Evolutionary conservation across 371 early-diverging fungal species (phyloP).

Genomic region (Capillidium rhysosporum): DNA sequence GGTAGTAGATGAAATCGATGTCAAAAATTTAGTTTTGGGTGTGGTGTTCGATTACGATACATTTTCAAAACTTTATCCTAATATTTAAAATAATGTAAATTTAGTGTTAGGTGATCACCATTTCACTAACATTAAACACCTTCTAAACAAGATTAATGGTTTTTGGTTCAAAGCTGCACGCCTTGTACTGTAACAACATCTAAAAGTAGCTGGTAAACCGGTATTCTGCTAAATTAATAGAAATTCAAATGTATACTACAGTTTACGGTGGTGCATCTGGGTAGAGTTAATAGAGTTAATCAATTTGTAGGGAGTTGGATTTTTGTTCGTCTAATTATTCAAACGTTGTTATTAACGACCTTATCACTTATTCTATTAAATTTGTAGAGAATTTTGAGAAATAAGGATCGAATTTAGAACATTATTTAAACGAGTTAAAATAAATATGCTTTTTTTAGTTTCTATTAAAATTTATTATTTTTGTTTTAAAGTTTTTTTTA

Average conservation of each 20-base stretch:
- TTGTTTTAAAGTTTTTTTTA: too few species aligned
- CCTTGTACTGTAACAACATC: slow-evolving; percentile 21
- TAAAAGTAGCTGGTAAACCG: slow-evolving; percentile 33
- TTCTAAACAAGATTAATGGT: slow-evolving; percentile 5
- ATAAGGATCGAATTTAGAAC: too few species aligned
- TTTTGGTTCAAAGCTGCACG: neutral
- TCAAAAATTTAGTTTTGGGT: slow-evolving; percentile 43
- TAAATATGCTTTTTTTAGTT: too few species aligned
- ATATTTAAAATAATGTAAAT: slow-evolving; percentile 23
- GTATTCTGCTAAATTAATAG: slow-evolving; percentile 26
- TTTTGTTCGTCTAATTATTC: slow-evolving; percentile 62
- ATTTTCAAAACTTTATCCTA: slow-evolving; percentile 18
- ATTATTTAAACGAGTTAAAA: too few species aligned
- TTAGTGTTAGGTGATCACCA: slow-evolving; percentile 83
- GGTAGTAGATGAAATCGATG: slow-evolving; percentile 8
- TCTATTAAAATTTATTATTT: too few species aligned
- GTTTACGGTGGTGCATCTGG: slow-evolving; percentile 61
- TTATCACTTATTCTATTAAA: slow-evolving; percentile 47
- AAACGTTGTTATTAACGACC: slow-evolving; percentile 78
- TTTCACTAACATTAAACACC: slow-evolving; percentile 17
- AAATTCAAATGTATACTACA: slow-evolving; percentile 78
- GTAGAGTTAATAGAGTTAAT: slow-evolving; percentile 23
- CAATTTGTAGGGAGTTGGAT: slow-evolving; percentile 34
- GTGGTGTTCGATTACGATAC: slow-evolving; percentile 79
- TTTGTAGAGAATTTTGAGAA: slow-evolving; percentile 21